Base-by-base conservation (phyloP, 345 rosid species). In the Citrus hindsii region DNA sequence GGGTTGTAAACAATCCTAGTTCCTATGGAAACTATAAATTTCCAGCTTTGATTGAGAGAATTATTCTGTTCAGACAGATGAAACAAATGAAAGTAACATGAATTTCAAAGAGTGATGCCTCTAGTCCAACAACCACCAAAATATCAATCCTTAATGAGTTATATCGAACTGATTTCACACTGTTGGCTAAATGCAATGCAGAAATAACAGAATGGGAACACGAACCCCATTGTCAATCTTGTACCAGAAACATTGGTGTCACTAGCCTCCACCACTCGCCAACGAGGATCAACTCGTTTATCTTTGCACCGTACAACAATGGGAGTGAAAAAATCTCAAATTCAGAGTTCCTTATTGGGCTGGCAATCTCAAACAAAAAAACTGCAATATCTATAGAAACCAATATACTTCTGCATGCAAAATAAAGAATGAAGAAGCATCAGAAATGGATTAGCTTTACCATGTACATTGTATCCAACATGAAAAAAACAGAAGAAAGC, bases 161-260 rank as follows among this genome's bases (percentile, higher is more conserved):
- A 40, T 40, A 21, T 38, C 42, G 35, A 77, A 59, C 38, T 69
- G 62, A 67, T 42, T 32, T 77, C 51, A 24, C 40, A 1, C 40
- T 76, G 37, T 40, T 67, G 10, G 21, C 33, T 22, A 53, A 55
- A 59, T 22, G 13, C 56, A 12, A 38, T 37, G 58, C 18, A 75
- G 70, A 67, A 80, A 77, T n/a, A 79, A 85, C 68, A 87, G 88
- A 81, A 84, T 73, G 83, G 85, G 86, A 91, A 89, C 85, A 90
- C 91, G 88, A 88, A 93, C 96, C 97, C 92, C 90, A 79, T 86
- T 85, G 82, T 89, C 83, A 89, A 86, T 90, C 94, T 84, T 93
- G 98, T 95, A 95, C 98, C 98, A 93, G 98, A 95, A 95, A 95
- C 95, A 93, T 95, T 35, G 98, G 98, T 19, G 98, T 95, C 83